Evolutionary conservation across 148 eudicot genomes (phyloP).

Genomic region (Fagopyrum tataricum): DNA sequence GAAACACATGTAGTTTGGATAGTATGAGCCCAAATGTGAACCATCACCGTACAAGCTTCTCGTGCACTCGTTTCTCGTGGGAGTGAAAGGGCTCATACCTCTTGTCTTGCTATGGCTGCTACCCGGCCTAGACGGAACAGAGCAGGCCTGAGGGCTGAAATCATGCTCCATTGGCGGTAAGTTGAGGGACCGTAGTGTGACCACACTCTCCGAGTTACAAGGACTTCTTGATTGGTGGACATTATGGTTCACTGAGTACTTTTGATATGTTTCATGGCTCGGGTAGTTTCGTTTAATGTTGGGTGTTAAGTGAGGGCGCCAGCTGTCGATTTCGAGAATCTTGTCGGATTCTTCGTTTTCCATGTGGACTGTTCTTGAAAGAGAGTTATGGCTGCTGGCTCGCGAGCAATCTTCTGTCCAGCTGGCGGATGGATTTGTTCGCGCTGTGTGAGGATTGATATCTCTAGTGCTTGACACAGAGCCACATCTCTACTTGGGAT

Average conservation of each 20-base stretch:
- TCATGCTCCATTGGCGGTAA: constrained; percentile 32
- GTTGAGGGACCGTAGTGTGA: neutral
- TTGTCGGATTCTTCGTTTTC: constrained; percentile 68
- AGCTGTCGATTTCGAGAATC: constrained; percentile 79
- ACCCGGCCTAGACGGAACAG: constrained; percentile 44
- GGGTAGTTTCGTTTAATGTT: constrained; percentile 22
- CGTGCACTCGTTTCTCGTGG: constrained; percentile 52
- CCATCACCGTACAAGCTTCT: constrained; percentile 18
- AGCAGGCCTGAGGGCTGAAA: constrained; percentile 35
- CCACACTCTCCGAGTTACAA: neutral
- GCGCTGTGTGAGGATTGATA: constrained; percentile 16
- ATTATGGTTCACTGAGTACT: constrained; percentile 30
- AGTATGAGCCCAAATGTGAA: constrained; percentile 7
- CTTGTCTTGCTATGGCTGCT: constrained; percentile 25
- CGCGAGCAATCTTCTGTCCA: constrained; percentile 57
- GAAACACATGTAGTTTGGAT: constrained; percentile 16
- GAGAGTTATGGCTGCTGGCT: constrained; percentile 32
- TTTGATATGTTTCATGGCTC: constrained; percentile 31
- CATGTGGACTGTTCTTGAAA: constrained; percentile 5
- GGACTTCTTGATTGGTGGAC: constrained; percentile 27
- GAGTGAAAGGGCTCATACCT: constrained; percentile 33
- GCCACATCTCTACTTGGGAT: constrained; percentile 36
- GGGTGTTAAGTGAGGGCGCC: constrained; percentile 51
- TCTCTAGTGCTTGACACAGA: constrained; percentile 30
- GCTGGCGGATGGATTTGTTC: constrained; percentile 20